Evolutionary conservation across 352 stramenopile species (phyloP), one percentile per base, ranked within the genome.

Genomic region (Pythium myriotylum): DNA sequence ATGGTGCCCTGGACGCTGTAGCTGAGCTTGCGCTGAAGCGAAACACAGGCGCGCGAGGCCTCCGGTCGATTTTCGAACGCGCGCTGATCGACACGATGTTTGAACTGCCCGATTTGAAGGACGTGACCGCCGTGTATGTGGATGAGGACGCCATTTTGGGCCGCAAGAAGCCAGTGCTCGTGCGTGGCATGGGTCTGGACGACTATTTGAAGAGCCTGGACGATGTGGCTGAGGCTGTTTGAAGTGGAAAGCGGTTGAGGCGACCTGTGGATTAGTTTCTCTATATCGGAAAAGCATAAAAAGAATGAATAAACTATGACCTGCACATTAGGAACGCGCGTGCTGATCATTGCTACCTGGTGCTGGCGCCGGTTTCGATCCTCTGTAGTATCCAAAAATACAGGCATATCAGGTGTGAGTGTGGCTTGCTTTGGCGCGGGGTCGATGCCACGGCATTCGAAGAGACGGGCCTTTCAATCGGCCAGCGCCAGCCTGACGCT

Each of bases 11-110:
- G n/a, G 76, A 93, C 51, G 96, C 97, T 22, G 95, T 99, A 49
- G 96, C 97, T 0, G 85, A 91, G 52, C 92, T 91, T 37, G 96
- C 97, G 16, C 85, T 98, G 52, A 72, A 72, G 54, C 96, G 96
- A 61, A 97, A 97, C 61, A 99, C 97, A 8, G 97, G 97, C 22
- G 97, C 96, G n/a, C 88, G 97, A 64, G 97, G 96, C 14, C 77
- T 99, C 35, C 88, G 96, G 37, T 92, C 92, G 27, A 98, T 99
- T 64, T 97, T 98, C 48, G 96, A 97, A 67, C 78, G 79, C 37
- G 88, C 96, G 26, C 84, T 99, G 22, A 96, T 98, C 80, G 94
- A 99, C 59, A 97, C 94, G 27, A 98, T 98, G 87, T 99, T 98
- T 77, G 91, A 98, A 24, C 85, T 98, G 52, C 96, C 96, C 13